Evolutionary conservation across 106 monocot genomes (phyloP).

Genomic region (Acorus gramineus): DNA sequence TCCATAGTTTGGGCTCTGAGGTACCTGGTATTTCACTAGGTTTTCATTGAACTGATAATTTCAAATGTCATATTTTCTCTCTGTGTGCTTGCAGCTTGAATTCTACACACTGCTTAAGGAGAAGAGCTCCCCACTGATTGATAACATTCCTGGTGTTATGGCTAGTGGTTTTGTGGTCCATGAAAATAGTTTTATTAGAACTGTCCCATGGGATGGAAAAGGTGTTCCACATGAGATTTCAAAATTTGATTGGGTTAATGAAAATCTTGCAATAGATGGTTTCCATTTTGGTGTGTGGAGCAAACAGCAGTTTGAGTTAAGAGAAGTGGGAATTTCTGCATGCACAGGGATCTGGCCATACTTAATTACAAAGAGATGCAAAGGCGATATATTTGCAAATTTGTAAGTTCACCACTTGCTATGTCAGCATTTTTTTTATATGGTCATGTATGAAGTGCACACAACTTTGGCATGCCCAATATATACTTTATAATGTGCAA

Average conservation of each 20-base stretch:
- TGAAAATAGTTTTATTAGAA: constrained; percentile 37
- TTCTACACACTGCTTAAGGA: constrained; percentile 68
- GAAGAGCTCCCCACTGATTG: constrained; percentile 34
- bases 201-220: constrained; percentile 65
- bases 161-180: constrained; percentile 62
- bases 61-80: constrained; percentile 6
- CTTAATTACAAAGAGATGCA: constrained; percentile 75
- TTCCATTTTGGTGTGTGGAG: constrained; percentile 70
- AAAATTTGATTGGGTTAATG: constrained; percentile 11
- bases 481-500: no score
- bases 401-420: constrained; percentile 44
- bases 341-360: constrained; percentile 57
- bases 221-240: constrained; percentile 45
- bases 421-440: neutral
- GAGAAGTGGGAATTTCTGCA: constrained; percentile 13
- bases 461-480: neutral
- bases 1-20: constrained; percentile 79
- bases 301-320: constrained; percentile 52
- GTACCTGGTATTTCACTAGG: constrained; percentile 12
- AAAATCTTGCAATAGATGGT: constrained; percentile 5
- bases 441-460: neutral
- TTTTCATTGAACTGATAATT: neutral
- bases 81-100: constrained; percentile 53
- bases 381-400: constrained; percentile 83
- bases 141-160: constrained; percentile 70